Evolutionary conservation across 2,329 filamentous ascomycete species (phyloP).

Genomic region (Aspergillus unguis): DNA sequence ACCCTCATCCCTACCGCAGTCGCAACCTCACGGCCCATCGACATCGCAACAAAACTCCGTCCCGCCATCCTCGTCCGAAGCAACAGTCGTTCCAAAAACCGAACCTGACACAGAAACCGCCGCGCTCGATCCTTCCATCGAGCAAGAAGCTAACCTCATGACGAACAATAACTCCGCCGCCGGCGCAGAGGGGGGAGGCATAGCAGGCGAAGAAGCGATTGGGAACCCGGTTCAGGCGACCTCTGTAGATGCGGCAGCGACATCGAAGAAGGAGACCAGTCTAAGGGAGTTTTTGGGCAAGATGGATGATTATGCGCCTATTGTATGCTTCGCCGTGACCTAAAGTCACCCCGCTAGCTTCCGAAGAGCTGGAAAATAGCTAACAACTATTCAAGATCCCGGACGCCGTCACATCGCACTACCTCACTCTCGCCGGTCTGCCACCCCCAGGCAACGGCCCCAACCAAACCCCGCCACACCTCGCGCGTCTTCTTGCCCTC

Average conservation of each 20-base stretch:
- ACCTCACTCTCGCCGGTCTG: constrained; percentile 91
- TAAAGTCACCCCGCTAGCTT: too few species aligned
- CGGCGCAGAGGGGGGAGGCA: constrained; percentile 18
- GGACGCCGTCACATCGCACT: constrained; percentile 96
- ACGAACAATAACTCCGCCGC: constrained; percentile 16
- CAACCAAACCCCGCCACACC: constrained; percentile 71
- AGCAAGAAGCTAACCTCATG: constrained; percentile 38
- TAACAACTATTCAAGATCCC: constrained; percentile 64
- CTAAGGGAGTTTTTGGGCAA: constrained; percentile 89
- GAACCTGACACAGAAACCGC: constrained; percentile 25
- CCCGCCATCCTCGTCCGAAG: constrained; percentile 17
- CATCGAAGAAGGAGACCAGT: constrained; percentile 85
- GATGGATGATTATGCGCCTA: constrained; percentile 98
- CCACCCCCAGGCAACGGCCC: constrained; percentile 81
- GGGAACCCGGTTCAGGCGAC: constrained; percentile 21
- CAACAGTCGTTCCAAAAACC: constrained; percentile 20
- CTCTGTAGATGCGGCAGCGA: constrained; percentile 48
- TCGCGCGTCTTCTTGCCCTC: constrained; percentile 88
- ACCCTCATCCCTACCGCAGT: constrained; percentile 24
- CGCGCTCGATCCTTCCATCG: constrained; percentile 34
- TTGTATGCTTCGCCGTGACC: constrained; percentile 58
- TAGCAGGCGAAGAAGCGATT: constrained; percentile 10
- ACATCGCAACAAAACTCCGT: constrained; percentile 9
- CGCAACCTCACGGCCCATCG: constrained; percentile 19
- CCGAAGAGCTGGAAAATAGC: too few species aligned